These are phyloP conservation scores for Elongisporangium prolatum DNA, from an alignment of 352 stramenopile genomes.

Conservation along the genomic window DNA sequence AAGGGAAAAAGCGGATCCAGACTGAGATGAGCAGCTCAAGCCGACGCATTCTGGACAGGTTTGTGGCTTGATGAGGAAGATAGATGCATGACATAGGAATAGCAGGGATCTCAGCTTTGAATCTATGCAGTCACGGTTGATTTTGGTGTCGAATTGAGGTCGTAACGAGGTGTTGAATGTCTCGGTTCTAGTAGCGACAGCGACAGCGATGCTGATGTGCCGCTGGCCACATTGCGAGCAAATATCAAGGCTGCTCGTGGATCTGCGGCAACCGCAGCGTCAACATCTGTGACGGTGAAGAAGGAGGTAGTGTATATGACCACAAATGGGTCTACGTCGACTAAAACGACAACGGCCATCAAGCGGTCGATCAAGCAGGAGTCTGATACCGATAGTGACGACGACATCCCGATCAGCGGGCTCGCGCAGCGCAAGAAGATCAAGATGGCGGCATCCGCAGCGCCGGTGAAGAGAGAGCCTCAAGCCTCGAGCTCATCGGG, in stretches of 20 bases:
- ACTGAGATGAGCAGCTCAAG: constrained; percentile 4
- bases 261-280: background rate
- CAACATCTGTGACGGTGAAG: constrained; percentile 19
- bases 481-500: background rate
- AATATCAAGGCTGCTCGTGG: constrained; percentile 7
- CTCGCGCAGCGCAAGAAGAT: constrained; percentile 56
- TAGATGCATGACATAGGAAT: background rate
- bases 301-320: constrained; percentile 10
- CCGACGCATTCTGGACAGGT: constrained; percentile 42
- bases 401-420: constrained; percentile 68
- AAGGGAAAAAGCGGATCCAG: background rate
- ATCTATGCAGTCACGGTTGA: background rate
- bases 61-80: background rate
- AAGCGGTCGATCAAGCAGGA: constrained; percentile 17
- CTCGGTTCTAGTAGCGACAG: constrained; percentile 32
- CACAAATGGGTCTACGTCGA: constrained; percentile 1
- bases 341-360: constrained; percentile 5
- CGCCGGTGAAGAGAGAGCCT: constrained; percentile 18
- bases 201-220: constrained; percentile 78
- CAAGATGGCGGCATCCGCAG: constrained; percentile 33
- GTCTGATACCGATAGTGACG: constrained; percentile 54
- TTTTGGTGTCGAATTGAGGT: background rate
- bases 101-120: background rate
- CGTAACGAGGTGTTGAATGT: constrained; percentile 5
- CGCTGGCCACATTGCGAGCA: constrained; percentile 57